Evolutionary conservation across 768 basidiomycete species (phyloP).

Genomic region (Tricholomella constricta): DNA sequence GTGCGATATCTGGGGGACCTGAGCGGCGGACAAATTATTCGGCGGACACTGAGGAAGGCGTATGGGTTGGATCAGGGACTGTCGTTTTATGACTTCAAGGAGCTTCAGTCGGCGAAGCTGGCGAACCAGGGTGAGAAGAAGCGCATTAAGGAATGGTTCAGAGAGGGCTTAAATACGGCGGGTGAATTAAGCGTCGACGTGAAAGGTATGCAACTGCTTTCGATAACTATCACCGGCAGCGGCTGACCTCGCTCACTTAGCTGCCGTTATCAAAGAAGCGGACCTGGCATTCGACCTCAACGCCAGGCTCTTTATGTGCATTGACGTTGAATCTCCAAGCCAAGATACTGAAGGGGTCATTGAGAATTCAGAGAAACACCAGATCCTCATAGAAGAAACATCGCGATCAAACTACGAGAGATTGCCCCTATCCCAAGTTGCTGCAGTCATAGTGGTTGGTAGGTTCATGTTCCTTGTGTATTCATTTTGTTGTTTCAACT

Average conservation of each 20-base stretch:
- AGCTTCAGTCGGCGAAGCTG: conserved; percentile 45
- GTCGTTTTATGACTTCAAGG: conserved; percentile 69
- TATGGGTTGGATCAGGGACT: conserved; percentile 63
- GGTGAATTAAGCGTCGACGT: conserved; percentile 40
- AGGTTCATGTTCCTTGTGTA: conserved; percentile 9
- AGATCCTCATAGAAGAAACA: conserved; percentile 8
- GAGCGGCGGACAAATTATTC: conserved; percentile 75
- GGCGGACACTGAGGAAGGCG: conserved; percentile 59
- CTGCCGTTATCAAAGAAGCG: conserved; percentile 47
- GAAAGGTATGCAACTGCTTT: conserved; percentile 38
- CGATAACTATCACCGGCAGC: neutral
- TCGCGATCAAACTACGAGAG: conserved; percentile 21
- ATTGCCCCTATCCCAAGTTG: conserved; percentile 33
- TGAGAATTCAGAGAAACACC: conserved; percentile 16
- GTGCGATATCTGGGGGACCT: conserved; percentile 84
- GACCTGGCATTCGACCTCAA: conserved; percentile 52
- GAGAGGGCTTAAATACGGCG: conserved; percentile 55
- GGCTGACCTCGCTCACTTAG: conserved; percentile 27
- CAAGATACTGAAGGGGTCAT: conserved; percentile 17
- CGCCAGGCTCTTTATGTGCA: conserved; percentile 43
- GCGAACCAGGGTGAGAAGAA: conserved; percentile 63
- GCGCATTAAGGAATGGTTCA: conserved; percentile 75
- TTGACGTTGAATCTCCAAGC: conserved; percentile 24
- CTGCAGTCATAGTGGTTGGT: conserved; percentile 38
- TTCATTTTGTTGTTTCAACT: neutral